A percentile compares a stretch with the other conserved stretches of the same genome.
Conservation (phyloP, 2,329 filamentous ascomycete species). For the Aspergillus sp. region DNA sequence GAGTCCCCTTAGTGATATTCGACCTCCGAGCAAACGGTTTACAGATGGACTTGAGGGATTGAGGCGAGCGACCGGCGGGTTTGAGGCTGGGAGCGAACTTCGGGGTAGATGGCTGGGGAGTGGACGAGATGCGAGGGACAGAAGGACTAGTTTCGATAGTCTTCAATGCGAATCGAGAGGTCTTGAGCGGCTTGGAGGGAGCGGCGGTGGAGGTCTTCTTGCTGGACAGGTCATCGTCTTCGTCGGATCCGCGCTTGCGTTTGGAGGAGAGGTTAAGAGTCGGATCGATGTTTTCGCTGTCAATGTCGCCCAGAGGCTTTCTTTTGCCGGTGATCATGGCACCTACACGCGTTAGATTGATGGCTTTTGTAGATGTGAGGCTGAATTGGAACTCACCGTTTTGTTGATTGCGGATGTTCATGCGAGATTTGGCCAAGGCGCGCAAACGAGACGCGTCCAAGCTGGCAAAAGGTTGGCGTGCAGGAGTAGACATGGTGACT, state of each 20-base stretch:
- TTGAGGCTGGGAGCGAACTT: constrained; percentile 53
- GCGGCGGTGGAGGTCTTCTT: constrained; percentile 14
- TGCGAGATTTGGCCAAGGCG: constrained; percentile 22
- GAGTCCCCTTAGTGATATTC: constrained; percentile 52
- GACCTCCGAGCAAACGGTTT: constrained; percentile 63
- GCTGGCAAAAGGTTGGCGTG: constrained; percentile 30
- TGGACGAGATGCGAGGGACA: constrained; percentile 11
- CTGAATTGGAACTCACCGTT: constrained; percentile 18
- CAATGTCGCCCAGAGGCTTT: constrained; percentile 22
- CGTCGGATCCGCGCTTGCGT: constrained; percentile 31
- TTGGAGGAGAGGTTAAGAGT: constrained; percentile 44
- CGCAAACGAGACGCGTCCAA: constrained; percentile 27
- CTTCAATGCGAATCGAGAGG: constrained; percentile 32
- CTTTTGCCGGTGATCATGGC: constrained; percentile 11
- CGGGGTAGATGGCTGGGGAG: constrained; percentile 30
- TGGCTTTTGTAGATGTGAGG: not conserved
- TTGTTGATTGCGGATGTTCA: constrained; percentile 29
- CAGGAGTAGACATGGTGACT: constrained; percentile 26
- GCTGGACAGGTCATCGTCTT: constrained; percentile 19
- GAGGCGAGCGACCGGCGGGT: constrained; percentile 76
- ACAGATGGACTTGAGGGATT: constrained; percentile 60
- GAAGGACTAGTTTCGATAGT: constrained; percentile 14
- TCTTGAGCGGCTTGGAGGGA: constrained; percentile 46
- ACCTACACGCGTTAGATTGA: constrained; percentile 9
- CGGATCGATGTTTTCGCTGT: constrained; percentile 56